Percentiles rank a stretch among this genome's conserved stretches.
phyloP scores from a whole-genome alignment of 2,329 filamentous ascomycete species.

The Fusarium sp. region DNA sequence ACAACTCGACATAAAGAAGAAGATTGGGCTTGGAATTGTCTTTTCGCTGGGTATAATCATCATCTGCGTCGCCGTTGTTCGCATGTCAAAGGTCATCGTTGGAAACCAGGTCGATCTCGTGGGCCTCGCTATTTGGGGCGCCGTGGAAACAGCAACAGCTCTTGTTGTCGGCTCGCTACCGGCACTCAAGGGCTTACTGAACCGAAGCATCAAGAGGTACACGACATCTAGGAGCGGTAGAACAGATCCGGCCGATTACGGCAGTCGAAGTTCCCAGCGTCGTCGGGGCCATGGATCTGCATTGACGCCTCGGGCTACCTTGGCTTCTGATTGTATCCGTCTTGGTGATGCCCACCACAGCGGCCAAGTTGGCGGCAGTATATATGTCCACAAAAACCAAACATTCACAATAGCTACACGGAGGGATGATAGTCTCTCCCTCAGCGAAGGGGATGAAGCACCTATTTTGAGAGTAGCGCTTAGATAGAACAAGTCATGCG shows the following conservation, averaged over 20 bases:
- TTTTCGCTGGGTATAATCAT: conserved; percentile 21
- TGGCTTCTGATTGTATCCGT: conserved; percentile 5
- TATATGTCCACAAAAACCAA: conserved; percentile 23
- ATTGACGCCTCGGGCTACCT: not conserved
- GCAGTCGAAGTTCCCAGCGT: not conserved
- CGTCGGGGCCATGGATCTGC: conserved; percentile 4
- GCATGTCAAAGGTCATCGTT: conserved; percentile 22
- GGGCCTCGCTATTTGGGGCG: conserved; percentile 18
- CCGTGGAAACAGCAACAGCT: conserved; percentile 19
- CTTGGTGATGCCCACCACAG: conserved; percentile 2
- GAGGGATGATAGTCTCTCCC: not conserved
- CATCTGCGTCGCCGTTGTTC: conserved; percentile 9
- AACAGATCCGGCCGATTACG: conserved; percentile 2
- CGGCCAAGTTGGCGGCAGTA: not conserved
- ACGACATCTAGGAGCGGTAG: not conserved
- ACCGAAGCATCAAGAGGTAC: conserved; percentile 16
- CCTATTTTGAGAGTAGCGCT: not conserved
- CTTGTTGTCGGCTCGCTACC: conserved; percentile 15
- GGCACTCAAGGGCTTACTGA: conserved; percentile 11
- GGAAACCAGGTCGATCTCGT: conserved; percentile 14
- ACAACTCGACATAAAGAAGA: conserved; percentile 20
- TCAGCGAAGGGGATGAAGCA: conserved; percentile 3
- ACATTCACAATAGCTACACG: not conserved
- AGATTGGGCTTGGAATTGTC: conserved; percentile 9
- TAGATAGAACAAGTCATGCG: not conserved